Percentiles rank a stretch among this genome's conserved stretches.
Evolutionary conservation across 345 rosid genomes (phyloP).

Genomic region (Rhizophora mangle): DNA sequence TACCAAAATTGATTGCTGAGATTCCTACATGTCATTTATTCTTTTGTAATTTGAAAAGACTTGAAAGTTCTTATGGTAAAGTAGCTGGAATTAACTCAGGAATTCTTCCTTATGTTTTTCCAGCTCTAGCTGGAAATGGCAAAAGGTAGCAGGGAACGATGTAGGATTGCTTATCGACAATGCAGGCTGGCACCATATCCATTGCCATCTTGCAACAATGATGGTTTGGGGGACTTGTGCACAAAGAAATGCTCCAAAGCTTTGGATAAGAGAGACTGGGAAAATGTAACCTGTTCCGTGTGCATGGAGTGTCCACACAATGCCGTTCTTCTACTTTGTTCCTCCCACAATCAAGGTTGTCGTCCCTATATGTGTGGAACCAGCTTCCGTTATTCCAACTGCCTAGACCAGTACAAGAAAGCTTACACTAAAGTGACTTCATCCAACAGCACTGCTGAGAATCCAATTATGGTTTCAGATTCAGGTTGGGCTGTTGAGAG

Average conservation of each 20-base stretch:
- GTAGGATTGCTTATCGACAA: conserved; percentile 49
- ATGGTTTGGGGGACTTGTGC: conserved; percentile 33
- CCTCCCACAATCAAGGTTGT: conserved; percentile 96
- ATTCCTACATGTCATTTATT: background rate
- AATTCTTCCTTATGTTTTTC: background rate
- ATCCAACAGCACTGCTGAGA: conserved; percentile 30
- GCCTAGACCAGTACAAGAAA: conserved; percentile 89
- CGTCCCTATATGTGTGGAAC: conserved; percentile 99
- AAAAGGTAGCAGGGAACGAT: conserved; percentile 56
- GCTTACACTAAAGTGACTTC: conserved; percentile 62
- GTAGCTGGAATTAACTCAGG: background rate
- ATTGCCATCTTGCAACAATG: conserved; percentile 32
- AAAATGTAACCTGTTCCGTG: conserved; percentile 79
- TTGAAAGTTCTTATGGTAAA: background rate
- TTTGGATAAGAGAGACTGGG: conserved; percentile 76
- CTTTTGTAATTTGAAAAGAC: background rate
- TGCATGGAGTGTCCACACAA: conserved; percentile 99
- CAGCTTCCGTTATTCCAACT: conserved; percentile 88
- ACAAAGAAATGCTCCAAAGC: conserved; percentile 44
- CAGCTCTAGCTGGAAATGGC: conserved; percentile 44
- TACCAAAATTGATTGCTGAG: background rate
- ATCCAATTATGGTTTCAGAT: conserved; percentile 29
- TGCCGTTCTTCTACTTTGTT: conserved; percentile 95
- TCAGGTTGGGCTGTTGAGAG: conserved; percentile 39
- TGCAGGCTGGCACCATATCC: conserved; percentile 54